phyloP scores from a whole-genome alignment of 352 stramenopile genomes.

The Pythium grandisporangium region DNA sequence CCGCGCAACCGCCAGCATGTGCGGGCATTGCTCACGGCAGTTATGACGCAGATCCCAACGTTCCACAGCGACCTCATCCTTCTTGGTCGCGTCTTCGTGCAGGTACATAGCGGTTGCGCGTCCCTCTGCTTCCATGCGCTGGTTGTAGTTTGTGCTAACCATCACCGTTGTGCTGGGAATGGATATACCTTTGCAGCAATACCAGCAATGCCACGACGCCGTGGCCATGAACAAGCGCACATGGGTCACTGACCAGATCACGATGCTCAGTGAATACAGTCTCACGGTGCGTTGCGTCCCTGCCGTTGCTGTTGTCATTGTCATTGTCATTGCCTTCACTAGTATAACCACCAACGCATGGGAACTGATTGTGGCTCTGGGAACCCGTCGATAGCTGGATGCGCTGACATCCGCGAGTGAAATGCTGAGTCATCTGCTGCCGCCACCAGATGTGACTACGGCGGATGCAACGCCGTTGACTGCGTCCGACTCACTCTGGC shows the following conservation, averaged over 20 bases:
- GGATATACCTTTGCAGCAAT: slow-evolving; percentile 16
- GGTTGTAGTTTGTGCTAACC: background rate
- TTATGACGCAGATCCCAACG: slow-evolving; percentile 10
- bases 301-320: background rate
- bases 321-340: background rate
- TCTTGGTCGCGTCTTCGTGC: slow-evolving; percentile 18
- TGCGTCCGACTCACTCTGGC: slow-evolving; percentile 29
- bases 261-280: slow-evolving; percentile 29
- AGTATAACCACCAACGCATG: too few species aligned
- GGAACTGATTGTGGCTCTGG: slow-evolving; percentile 4
- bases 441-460: too few species aligned
- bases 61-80: slow-evolving; percentile 9
- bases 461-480: too few species aligned
- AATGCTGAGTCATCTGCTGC: too few species aligned
- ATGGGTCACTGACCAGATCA: slow-evolving; percentile 32
- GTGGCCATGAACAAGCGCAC: slow-evolving; percentile 16
- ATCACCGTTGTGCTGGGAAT: background rate
- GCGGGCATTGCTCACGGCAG: slow-evolving; percentile 1
- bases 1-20: slow-evolving; percentile 1
- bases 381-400: slow-evolving; percentile 11
- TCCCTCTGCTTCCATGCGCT: background rate
- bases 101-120: slow-evolving; percentile 8
- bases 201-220: slow-evolving; percentile 19
- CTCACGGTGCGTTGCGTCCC: slow-evolving; percentile 19
- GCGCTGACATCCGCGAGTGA: too few species aligned